Evolutionary conservation across 164 flowering plant species (phyloP), one percentile per base, ranked within the genome.

Genomic region (Tetrastigma voinierianum): DNA sequence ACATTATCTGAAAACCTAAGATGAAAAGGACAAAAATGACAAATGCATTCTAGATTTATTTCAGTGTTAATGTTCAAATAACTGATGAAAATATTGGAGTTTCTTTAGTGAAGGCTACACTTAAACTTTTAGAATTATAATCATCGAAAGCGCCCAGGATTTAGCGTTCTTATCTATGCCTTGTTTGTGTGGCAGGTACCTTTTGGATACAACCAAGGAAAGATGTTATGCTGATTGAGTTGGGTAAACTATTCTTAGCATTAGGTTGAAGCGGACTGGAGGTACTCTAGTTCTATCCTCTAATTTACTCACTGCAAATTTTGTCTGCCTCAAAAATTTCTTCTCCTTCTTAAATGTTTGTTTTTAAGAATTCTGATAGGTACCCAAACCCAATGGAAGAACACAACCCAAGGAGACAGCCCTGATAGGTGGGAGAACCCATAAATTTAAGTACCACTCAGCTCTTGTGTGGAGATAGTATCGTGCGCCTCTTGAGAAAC

Each of bases 201-300:
- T 24, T 94, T 94, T 76, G 98, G 98, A 63, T 87, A 94, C 76
- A 65, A 90, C 40, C n/a, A n/a, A 83, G 98, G 80, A 91, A 94
- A 72, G 98, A 94, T 81, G 97, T 91, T 66, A 44, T 94, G 65
- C 68, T 90, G 75, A 91, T 91, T 97, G 98, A 46, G 47, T 91
- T 53, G 97, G 97, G 69, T 77, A 90, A 10, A 90, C 93, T 25
- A 74, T 79, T 60, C 8, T 76, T 54, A 97, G 98, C 10, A 9
- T 83, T 67, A 95, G 83, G 58, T 74, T 91, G 66, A 84, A 85
- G 86, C 76, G 96, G 98, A 68, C 71, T 94, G 72, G 98, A 94
- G 91, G 98, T 88, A 84, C 48, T 49, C 9, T 64, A 17, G 8
- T 20, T 46, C 10, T 57, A 51, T 44, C 12, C 51, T 10, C n/a